phyloP scores from a whole-genome alignment of 352 stramenopile genomes.

The Globisporangium cederbergense region DNA sequence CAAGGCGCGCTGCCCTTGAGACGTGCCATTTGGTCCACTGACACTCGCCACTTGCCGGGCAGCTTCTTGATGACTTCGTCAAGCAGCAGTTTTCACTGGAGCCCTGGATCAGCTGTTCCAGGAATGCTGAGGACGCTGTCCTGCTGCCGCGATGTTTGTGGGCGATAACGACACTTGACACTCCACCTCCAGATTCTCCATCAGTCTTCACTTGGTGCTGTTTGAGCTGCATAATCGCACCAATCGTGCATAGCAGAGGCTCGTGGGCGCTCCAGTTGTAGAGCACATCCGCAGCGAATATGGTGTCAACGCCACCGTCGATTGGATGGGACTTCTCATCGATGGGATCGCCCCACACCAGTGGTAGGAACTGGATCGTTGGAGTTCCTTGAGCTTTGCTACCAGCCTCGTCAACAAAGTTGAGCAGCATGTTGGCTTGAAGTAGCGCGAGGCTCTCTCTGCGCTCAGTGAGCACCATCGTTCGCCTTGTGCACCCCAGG shows the following conservation, averaged over 20 bases:
- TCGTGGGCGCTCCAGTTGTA: constrained; percentile 61
- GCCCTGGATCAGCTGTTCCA: constrained; percentile 26
- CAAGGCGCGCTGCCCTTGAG: constrained; percentile 16
- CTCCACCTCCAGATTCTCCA: not conserved
- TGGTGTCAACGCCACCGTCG: constrained; percentile 13
- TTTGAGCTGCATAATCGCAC: not conserved
- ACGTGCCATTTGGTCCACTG: constrained; percentile 27
- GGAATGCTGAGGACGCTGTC: constrained; percentile 14
- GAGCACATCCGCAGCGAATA: constrained; percentile 58
- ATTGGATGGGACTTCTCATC: not conserved
- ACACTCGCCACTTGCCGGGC: constrained; percentile 8
- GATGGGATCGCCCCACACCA: constrained; percentile 33
- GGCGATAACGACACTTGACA: constrained; percentile 29
- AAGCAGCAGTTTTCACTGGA: not conserved
- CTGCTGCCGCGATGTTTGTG: constrained; percentile 47
- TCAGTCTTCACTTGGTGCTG: not conserved
- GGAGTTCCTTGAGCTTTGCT: not conserved
- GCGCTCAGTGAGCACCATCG: constrained; percentile 39
- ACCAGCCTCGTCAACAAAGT: constrained; percentile 1
- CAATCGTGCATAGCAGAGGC: constrained; percentile 35
- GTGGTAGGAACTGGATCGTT: constrained; percentile 12
- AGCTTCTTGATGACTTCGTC: not conserved
- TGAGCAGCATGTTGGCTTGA: constrained; percentile 28
- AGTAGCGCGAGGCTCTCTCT: constrained; percentile 26
- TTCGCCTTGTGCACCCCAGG: no score